Evolutionary conservation across 495 filamentous ascomycete species (phyloP), one percentile per base, ranked within the genome.

Genomic region (Penicillium chermesinum): DNA sequence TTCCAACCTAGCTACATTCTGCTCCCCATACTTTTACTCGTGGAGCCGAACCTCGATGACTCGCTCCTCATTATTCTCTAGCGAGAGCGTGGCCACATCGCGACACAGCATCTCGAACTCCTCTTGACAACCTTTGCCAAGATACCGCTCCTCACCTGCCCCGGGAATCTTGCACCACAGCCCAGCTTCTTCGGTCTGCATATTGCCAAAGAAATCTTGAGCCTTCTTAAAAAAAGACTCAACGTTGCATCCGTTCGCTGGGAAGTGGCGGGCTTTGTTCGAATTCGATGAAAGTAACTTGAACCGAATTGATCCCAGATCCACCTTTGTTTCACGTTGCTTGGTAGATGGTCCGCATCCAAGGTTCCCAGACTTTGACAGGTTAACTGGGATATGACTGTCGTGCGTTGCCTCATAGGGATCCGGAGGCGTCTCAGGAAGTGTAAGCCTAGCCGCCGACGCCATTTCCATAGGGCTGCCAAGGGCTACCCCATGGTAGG

Each of bases 71-170:
- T 21, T 34, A 13, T 34, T 17, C 17, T 4, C 13, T 8, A 47
- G 13, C 2, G 43, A 38, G 14, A 55, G 14, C 12, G 32, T 39
- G 12, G 33, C 27, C 13, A 55, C 52, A 19, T 58, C 55, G 7
- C 57, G 40, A 22, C 58, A 50, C 3, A 64, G 49, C 4, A 58
- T 33, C 12, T 40, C 27, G 30, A 63, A 63, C 20, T 67, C 62
- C 9, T 62, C 55, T 7, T 52, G 33, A 15, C 50, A 57, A 1
- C 46, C 55, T 15, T 59, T 57, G 20, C 61, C 54, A 5, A 63
- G 9, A 19, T 51, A 57, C 7, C 54, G 46, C 2, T 41, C 36
- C 4, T 46, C 48, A 0, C 45, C 39, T 4, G 56, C 10, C 0
- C 60, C 53, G 3, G 56, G 34, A n/a, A 57, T 38, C 45, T 58